phyloP scores from a whole-genome alignment of 495 filamentous ascomycete species.

The Daldinia bambusicola region DNA sequence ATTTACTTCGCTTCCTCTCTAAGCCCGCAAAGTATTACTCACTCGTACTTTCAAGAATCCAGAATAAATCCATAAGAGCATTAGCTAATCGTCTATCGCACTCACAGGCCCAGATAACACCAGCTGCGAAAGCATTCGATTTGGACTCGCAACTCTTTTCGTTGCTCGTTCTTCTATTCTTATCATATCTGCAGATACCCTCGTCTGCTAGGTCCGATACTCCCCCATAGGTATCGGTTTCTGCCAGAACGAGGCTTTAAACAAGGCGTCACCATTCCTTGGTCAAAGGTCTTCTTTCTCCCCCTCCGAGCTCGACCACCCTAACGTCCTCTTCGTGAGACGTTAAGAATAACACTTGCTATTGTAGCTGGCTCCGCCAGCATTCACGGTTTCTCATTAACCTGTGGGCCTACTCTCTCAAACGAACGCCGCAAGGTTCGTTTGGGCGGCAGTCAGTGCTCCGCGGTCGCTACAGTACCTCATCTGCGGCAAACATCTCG shows the following conservation, averaged over 20 bases:
- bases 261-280: conserved; percentile 85
- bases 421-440: conserved; percentile 87
- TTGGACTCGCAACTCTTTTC: conserved; percentile 21
- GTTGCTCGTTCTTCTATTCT: conserved; percentile 7
- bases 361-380: conserved; percentile 69
- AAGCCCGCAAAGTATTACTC: conserved; percentile 89
- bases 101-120: conserved; percentile 89
- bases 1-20: conserved; percentile 92
- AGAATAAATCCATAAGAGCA: conserved; percentile 8
- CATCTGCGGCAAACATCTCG: conserved; percentile 39
- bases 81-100: conserved; percentile 27
- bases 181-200: conserved; percentile 70
- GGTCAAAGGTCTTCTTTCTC: conserved; percentile 80
- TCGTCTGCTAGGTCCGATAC: conserved; percentile 95
- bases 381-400: conserved; percentile 59
- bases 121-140: conserved; percentile 46
- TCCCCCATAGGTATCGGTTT: conserved; percentile 84
- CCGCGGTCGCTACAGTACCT: conserved; percentile 60
- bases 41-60: no score
- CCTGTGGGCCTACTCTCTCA: conserved; percentile 97
- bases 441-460: conserved; percentile 83
- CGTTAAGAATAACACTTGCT: conserved; percentile 52
- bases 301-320: conserved; percentile 86
- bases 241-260: conserved; percentile 74
- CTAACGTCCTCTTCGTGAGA: conserved; percentile 75